Conservation (phyloP, 495 filamentous ascomycete species). For the Penicillium riverlandense region DNA sequence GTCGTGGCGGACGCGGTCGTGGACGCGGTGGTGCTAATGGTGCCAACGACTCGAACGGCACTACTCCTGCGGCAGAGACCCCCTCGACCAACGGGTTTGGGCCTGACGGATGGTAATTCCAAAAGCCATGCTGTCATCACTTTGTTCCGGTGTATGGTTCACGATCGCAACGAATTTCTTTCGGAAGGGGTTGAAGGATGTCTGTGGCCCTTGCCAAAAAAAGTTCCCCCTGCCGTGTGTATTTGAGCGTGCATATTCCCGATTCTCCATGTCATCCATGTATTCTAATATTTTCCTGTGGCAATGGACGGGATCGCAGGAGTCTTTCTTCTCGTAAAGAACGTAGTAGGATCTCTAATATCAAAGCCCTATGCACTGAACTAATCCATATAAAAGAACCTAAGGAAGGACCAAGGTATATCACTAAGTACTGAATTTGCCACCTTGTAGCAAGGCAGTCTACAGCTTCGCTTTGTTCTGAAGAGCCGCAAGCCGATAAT, state of each 20-base stretch:
- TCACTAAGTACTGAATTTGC: too few relatives aligned
- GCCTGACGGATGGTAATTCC: constrained; percentile 2
- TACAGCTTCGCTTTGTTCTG: too few relatives aligned
- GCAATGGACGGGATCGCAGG: too few relatives aligned
- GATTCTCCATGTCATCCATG: background rate
- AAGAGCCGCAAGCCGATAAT: too few relatives aligned
- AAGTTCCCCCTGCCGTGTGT: background rate
- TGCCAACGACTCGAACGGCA: constrained; percentile 2
- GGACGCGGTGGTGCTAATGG: constrained; percentile 41
- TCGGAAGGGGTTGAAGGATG: constrained; percentile 10
- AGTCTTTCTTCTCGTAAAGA: too few relatives aligned
- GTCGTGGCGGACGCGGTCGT: constrained; percentile 36
- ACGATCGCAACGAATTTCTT: constrained; percentile 43
- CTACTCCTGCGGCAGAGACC: constrained; percentile 13
- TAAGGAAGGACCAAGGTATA: too few relatives aligned
- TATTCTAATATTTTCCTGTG: background rate
- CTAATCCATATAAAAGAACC: too few relatives aligned
- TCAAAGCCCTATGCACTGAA: too few relatives aligned
- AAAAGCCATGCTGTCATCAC: background rate
- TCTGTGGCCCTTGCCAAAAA: background rate
- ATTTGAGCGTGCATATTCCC: background rate
- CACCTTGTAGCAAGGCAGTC: too few relatives aligned
- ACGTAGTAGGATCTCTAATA: too few relatives aligned
- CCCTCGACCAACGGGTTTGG: constrained; percentile 6
- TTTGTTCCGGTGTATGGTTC: constrained; percentile 34